phyloP scores from a whole-genome alignment of 108 stramenopile species.

The Fragilariopsis cylindrus region DNA sequence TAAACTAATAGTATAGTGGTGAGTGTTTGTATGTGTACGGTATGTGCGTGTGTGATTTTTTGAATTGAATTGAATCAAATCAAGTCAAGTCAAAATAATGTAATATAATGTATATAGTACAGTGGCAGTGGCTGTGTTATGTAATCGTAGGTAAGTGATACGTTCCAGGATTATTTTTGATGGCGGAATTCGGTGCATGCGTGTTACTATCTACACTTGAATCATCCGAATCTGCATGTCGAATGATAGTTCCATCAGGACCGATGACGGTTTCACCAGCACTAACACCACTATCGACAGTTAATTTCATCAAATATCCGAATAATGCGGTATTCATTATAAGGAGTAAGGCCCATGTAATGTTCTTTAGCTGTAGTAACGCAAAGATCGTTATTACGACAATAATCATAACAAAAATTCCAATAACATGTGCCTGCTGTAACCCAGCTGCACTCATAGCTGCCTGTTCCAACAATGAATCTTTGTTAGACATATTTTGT shows the following conservation, averaged over 20 bases:
- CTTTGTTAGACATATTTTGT: constrained; percentile 84
- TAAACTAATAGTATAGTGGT: no score
- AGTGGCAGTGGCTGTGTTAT: background rate
- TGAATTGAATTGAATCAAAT: background rate
- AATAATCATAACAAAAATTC: constrained; percentile 64
- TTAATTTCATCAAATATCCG: constrained; percentile 86
- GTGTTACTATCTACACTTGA: constrained; percentile 34
- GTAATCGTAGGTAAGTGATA: constrained; percentile 41
- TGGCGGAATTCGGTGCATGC: constrained; percentile 12
- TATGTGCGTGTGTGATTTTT: background rate
- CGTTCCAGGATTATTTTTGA: constrained; percentile 38
- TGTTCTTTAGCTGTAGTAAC: constrained; percentile 71
- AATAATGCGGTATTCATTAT: constrained; percentile 76
- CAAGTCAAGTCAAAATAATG: background rate
- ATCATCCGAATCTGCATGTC: constrained; percentile 59
- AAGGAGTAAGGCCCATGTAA: constrained; percentile 78
- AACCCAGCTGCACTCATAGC: constrained; percentile 81
- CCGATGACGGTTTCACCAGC: constrained; percentile 78
- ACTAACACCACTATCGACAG: constrained; percentile 64
- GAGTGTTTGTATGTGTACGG: no score
- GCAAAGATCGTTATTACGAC: constrained; percentile 75
- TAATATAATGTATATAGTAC: background rate
- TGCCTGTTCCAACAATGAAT: constrained; percentile 84
- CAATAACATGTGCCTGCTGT: constrained; percentile 79
- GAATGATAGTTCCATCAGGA: constrained; percentile 71